phyloP scores from a whole-genome alignment of 495 filamentous ascomycete genomes.

The Xeromyces bisporus region DNA sequence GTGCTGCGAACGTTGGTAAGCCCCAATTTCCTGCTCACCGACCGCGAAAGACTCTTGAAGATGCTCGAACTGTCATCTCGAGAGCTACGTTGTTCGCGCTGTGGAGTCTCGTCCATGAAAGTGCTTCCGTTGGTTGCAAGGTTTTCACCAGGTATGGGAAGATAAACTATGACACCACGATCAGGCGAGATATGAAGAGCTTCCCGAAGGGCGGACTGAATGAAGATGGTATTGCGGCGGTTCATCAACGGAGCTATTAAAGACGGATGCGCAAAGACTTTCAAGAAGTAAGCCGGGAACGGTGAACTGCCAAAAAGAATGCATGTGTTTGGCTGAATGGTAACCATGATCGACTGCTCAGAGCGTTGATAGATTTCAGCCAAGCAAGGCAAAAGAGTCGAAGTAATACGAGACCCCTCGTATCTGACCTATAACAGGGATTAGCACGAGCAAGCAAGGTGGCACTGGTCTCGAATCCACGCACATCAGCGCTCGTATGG shows the following conservation, averaged over 20 bases:
- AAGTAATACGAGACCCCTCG: conserved; percentile 38
- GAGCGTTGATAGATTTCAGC: conserved; percentile 57
- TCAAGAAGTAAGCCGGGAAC: conserved; percentile 66
- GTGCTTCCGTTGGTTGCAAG: conserved; percentile 55
- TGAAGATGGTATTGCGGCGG: conserved; percentile 61
- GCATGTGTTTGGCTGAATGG: conserved; percentile 54
- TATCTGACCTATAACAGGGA: conserved; percentile 20
- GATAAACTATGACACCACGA: conserved; percentile 55
- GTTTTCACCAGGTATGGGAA: conserved; percentile 50
- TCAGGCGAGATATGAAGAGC: conserved; percentile 43
- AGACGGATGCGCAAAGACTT: conserved; percentile 51
- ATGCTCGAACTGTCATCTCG: conserved; percentile 18
- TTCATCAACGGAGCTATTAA: conserved; percentile 62
- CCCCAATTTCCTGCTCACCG: conserved; percentile 21
- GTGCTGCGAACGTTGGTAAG: conserved; percentile 14
- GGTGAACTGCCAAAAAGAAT: conserved; percentile 57
- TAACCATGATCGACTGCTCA: conserved; percentile 53
- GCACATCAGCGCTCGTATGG: conserved; percentile 67
- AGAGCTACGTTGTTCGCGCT: conserved; percentile 29
- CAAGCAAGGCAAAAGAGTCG: conserved; percentile 48
- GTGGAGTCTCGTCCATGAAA: conserved; percentile 47
- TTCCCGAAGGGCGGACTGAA: conserved; percentile 52
- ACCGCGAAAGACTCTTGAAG: conserved; percentile 18
- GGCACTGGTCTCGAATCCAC: conserved; percentile 9
- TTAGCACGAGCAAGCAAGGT: conserved; percentile 1